phyloP scores from a whole-genome alignment of 2,329 filamentous ascomycete species.

The Neoascochyta sp. region DNA sequence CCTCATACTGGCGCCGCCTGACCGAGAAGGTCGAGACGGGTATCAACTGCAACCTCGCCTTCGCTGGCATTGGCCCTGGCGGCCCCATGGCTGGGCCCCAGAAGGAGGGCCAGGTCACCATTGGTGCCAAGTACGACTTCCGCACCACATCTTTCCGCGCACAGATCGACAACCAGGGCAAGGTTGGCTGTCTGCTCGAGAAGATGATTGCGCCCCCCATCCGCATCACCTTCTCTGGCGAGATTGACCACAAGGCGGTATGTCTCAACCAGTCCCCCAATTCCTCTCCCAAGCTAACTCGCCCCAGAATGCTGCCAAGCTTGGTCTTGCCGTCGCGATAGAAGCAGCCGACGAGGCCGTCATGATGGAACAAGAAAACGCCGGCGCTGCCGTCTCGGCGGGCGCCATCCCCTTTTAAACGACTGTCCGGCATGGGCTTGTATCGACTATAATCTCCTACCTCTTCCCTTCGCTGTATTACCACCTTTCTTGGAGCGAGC shows the following conservation, averaged over 20 bases:
- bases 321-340: slow-evolving; percentile 82
- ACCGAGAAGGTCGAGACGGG: slow-evolving; percentile 96
- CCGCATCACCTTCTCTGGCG: slow-evolving; percentile 89
- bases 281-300: slow-evolving; percentile 19
- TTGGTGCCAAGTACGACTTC: slow-evolving; percentile 98
- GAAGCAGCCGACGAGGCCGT: slow-evolving; percentile 42
- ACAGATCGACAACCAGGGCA: slow-evolving; percentile 92
- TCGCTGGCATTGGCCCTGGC: slow-evolving; percentile 58
- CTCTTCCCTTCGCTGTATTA: slow-evolving; percentile 42
- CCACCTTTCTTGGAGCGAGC: slow-evolving; percentile 33
- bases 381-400: slow-evolving; percentile 21
- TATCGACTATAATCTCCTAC: slow-evolving; percentile 36
- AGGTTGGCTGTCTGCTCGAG: slow-evolving; percentile 87
- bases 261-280: slow-evolving; percentile 33
- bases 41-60: slow-evolving; percentile 87
- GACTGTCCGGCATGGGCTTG: slow-evolving; percentile 13
- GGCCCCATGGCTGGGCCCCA: slow-evolving; percentile 65
- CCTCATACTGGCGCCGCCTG: slow-evolving; percentile 89
- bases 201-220: slow-evolving; percentile 93
- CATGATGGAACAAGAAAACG: slow-evolving; percentile 40
- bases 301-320: slow-evolving; percentile 82
- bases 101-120: slow-evolving; percentile 84
- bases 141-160: slow-evolving; percentile 90
- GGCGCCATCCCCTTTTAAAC: slow-evolving; percentile 42
- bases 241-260: slow-evolving; percentile 95